These are phyloP conservation scores for Eutypa lata DNA, from an alignment of 2,329 filamentous ascomycete species.

Conservation along the genomic window DNA sequence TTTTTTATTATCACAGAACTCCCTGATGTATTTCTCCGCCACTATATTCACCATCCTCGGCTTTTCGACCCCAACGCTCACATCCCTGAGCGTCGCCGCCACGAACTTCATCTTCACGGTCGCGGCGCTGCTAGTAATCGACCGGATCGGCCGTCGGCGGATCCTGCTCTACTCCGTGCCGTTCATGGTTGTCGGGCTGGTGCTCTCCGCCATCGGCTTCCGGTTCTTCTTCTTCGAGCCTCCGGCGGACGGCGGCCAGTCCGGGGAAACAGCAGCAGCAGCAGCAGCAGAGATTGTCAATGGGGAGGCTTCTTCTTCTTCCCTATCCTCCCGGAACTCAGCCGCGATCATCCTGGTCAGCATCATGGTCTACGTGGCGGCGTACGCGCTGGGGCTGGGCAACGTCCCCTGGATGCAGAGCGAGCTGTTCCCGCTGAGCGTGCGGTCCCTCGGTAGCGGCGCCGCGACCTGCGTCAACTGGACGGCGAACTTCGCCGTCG, in stretches of 20 bases:
- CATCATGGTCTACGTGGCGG: conserved; percentile 79
- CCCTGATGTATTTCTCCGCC: conserved; percentile 87
- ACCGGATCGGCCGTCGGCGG: conserved; percentile 72
- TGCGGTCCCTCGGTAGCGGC: conserved; percentile 69
- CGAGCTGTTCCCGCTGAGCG: conserved; percentile 79
- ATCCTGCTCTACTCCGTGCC: conserved; percentile 83
- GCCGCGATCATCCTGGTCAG: conserved; percentile 64
- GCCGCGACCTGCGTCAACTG: conserved; percentile 80
- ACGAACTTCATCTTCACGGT: conserved; percentile 81
- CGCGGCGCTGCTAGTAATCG: conserved; percentile 72
- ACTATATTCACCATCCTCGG: conserved; percentile 77
- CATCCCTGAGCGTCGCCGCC: conserved; percentile 73
- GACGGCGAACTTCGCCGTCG: conserved; percentile 82
- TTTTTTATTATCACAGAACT: conserved; percentile 59
- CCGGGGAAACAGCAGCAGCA: no score
- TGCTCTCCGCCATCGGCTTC: conserved; percentile 72
- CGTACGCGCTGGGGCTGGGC: conserved; percentile 83
- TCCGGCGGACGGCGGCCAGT: conserved; percentile 7
- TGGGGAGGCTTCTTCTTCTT: no score
- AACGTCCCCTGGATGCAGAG: conserved; percentile 97
- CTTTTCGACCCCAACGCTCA: conserved; percentile 75
- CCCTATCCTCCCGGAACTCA: conserved; percentile 26
- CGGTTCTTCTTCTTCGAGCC: conserved; percentile 52
- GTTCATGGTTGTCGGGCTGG: conserved; percentile 73
- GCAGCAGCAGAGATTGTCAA: conserved; percentile 23